Conservation (phyloP, 331 rosid species). For the Acacia pycnantha region DNA sequence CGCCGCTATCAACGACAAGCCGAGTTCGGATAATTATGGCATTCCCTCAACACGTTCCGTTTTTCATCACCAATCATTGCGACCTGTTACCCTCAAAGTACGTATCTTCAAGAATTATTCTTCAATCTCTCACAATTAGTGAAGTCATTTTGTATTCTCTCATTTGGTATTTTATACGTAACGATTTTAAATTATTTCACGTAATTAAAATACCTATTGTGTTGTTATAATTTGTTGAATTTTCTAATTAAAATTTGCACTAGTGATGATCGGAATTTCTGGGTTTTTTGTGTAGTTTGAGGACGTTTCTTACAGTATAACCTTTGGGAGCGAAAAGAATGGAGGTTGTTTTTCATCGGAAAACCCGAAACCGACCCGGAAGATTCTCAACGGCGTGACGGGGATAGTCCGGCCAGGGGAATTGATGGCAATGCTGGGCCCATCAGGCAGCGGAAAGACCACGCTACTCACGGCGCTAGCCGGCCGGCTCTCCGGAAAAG, state of each 20-base stretch:
- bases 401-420: constrained; percentile 82
- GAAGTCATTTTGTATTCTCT: not conserved
- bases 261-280: not conserved
- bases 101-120: not conserved
- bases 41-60: constrained; percentile 40
- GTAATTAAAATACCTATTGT: not conserved
- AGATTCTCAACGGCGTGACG: constrained; percentile 55
- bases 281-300: constrained; percentile 54
- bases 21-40: constrained; percentile 35
- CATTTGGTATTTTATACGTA: not conserved
- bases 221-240: not conserved
- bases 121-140: not conserved
- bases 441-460: constrained; percentile 95
- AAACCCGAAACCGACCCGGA: constrained; percentile 46
- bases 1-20: constrained; percentile 17
- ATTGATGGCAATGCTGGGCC: constrained; percentile 90
- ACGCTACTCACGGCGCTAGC: constrained; percentile 76
- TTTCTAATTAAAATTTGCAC: not conserved
- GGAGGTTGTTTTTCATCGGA: constrained; percentile 33
- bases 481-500: constrained; percentile 60
- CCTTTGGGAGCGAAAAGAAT: constrained; percentile 30
- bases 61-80: constrained; percentile 55
- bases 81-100: constrained; percentile 75
- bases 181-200: not conserved
- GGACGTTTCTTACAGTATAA: constrained; percentile 59